Evolutionary conservation across 2,329 filamentous ascomycete genomes (phyloP).

Genomic region (Akanthomyces dipterigenus): DNA sequence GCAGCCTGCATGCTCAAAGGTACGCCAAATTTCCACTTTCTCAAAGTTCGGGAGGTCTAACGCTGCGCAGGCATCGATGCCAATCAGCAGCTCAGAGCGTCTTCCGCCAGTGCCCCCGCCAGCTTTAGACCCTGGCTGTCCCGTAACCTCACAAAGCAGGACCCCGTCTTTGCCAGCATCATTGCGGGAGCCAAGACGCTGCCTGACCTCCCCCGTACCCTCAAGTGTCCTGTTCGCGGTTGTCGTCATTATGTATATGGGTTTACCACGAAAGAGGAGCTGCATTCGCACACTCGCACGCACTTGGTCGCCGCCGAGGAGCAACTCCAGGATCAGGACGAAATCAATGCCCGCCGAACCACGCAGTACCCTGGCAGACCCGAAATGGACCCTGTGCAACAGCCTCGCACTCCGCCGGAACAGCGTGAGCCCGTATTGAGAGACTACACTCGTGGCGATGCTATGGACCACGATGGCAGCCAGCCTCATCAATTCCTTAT

Average conservation of each 20-base stretch:
- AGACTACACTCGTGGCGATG: not conserved
- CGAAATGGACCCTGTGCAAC: slow-evolving; percentile 5
- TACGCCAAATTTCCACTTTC: not conserved
- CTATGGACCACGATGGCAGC: not conserved
- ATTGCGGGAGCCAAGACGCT: not conserved
- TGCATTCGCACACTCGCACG: slow-evolving; percentile 43
- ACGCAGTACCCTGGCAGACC: slow-evolving; percentile 7
- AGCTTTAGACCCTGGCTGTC: slow-evolving; percentile 11
- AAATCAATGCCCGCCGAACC: slow-evolving; percentile 29
- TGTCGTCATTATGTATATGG: slow-evolving; percentile 55
- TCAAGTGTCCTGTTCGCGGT: slow-evolving; percentile 49
- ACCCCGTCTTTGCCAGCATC: slow-evolving; percentile 8
- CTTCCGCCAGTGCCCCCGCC: slow-evolving; percentile 3
- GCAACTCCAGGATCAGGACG: slow-evolving; percentile 28
- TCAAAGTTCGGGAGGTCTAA: not conserved
- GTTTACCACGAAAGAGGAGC: slow-evolving; percentile 43
- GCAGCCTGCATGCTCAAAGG: slow-evolving; percentile 10
- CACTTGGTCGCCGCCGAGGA: slow-evolving; percentile 31
- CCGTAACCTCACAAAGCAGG: slow-evolving; percentile 7
- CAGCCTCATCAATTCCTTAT: slow-evolving; percentile 4
- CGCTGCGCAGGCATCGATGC: slow-evolving; percentile 4
- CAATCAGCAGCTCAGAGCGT: slow-evolving; percentile 9
- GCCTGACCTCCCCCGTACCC: slow-evolving; percentile 21
- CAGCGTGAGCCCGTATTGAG: not conserved
- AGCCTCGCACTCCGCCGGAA: slow-evolving; percentile 6